Conservation (phyloP, 371 early-diverging fungal species). For the Haplosporangium sp. region DNA sequence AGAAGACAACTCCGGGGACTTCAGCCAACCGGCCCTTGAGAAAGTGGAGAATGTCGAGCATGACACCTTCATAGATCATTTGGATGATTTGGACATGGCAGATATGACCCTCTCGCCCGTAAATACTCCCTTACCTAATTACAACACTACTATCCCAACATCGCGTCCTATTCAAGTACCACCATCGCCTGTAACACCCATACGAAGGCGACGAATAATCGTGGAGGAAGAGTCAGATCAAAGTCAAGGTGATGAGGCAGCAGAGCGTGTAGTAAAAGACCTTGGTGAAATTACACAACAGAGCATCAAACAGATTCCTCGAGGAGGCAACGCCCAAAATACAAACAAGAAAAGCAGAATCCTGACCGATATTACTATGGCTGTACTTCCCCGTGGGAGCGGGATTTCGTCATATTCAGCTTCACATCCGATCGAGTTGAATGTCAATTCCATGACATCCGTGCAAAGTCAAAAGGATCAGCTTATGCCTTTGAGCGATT, state of each 20-base stretch:
- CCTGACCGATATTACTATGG: constrained; percentile 12
- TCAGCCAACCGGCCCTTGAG: neutral
- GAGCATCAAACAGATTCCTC: neutral
- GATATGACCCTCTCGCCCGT: constrained; percentile 22
- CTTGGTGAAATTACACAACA: neutral
- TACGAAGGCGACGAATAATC: constrained; percentile 13
- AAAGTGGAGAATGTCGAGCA: constrained; percentile 7
- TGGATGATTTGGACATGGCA: constrained; percentile 33
- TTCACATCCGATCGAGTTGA: neutral
- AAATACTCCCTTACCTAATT: constrained; percentile 5
- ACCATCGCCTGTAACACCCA: neutral
- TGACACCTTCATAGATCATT: constrained; percentile 14
- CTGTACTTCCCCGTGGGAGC: neutral
- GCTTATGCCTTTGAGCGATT: neutral
- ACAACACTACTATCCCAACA: neutral
- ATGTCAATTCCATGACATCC: neutral
- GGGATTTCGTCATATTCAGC: too few relatives aligned
- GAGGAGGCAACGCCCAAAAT: neutral
- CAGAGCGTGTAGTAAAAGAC: neutral
- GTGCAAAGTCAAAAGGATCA: neutral
- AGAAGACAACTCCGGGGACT: neutral
- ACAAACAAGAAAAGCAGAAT: constrained; percentile 1
- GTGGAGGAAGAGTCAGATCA: constrained; percentile 21
- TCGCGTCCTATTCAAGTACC: neutral
- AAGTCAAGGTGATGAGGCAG: neutral